A percentile compares a stretch with the other conserved stretches of the same genome.
phyloP scores from a whole-genome alignment of 2,329 filamentous ascomycete genomes.

The Nemania abortiva region DNA sequence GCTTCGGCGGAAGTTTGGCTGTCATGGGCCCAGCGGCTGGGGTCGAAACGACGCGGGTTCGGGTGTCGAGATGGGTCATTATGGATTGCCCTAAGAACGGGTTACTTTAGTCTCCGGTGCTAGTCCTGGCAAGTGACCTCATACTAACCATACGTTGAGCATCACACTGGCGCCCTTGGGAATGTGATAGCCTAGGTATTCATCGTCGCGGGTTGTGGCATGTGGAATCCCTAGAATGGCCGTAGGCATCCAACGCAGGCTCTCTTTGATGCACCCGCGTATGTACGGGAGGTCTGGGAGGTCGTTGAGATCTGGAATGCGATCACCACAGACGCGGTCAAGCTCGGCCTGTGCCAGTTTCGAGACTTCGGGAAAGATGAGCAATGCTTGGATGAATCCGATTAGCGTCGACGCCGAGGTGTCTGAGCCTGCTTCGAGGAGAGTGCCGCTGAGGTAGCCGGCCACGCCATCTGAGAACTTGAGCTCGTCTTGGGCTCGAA shows the following conservation, averaged over 20 bases:
- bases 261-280: conserved; percentile 59
- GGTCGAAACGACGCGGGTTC: conserved; percentile 58
- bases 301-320: conserved; percentile 59
- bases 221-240: conserved; percentile 54
- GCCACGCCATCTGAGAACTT: conserved; percentile 52
- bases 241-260: conserved; percentile 59
- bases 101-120: not conserved
- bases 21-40: conserved; percentile 49
- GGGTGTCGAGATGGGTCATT: conserved; percentile 57
- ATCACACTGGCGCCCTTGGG: conserved; percentile 57
- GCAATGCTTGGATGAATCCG: conserved; percentile 57
- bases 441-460: conserved; percentile 48
- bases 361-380: conserved; percentile 54
- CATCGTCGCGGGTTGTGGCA: conserved; percentile 52
- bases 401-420: conserved; percentile 54
- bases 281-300: conserved; percentile 60
- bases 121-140: too few species aligned
- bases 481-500: conserved; percentile 51
- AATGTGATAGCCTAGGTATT: conserved; percentile 56
- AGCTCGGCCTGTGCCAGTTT: conserved; percentile 49
- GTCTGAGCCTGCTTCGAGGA: conserved; percentile 54
- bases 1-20: conserved; percentile 49
- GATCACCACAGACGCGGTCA: conserved; percentile 57
- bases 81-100: conserved; percentile 55
- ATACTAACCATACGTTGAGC: conserved; percentile 55